A percentile compares a stretch with the other conserved stretches of the same genome.
phyloP scores from a whole-genome alignment of 2,329 filamentous ascomycete genomes.

The Hirsutella thompsonii region DNA sequence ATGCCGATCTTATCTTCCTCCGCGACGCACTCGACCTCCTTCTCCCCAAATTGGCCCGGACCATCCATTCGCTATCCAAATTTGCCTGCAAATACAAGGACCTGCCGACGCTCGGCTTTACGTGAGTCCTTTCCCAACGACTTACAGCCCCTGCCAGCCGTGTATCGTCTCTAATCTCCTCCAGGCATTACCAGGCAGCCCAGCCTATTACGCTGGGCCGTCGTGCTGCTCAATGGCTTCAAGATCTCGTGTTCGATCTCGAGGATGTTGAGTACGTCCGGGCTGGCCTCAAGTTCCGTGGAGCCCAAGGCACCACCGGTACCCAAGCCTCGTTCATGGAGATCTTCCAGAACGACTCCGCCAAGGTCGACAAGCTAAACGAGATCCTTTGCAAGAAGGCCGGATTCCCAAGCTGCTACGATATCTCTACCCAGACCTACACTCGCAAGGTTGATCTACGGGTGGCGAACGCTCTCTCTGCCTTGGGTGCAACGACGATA shows the following conservation, averaged over 20 bases:
- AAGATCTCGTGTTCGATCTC: conserved; percentile 53
- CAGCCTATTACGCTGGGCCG: conserved; percentile 8
- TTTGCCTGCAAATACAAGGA: conserved; percentile 63
- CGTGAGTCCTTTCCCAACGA: conserved; percentile 36
- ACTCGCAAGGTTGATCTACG: conserved; percentile 72
- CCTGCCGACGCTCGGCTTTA: conserved; percentile 28
- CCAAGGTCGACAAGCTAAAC: conserved; percentile 41
- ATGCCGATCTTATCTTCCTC: conserved; percentile 63
- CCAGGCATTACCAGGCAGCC: neutral
- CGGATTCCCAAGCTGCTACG: conserved; percentile 36
- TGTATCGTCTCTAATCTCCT: neutral
- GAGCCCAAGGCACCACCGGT: conserved; percentile 54
- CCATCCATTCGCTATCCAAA: conserved; percentile 58
- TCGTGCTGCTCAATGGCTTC: conserved; percentile 52
- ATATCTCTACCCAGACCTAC: conserved; percentile 53
- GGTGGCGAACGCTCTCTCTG: conserved; percentile 68
- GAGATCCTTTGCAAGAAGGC: conserved; percentile 40
- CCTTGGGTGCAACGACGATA: conserved; percentile 60
- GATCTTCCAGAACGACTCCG: conserved; percentile 31
- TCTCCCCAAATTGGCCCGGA: conserved; percentile 63
- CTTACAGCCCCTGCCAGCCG: neutral
- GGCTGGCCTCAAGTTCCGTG: conserved; percentile 60
- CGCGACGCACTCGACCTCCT: conserved; percentile 55
- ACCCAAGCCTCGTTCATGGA: conserved; percentile 62
- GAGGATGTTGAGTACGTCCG: conserved; percentile 58